phyloP scores from a whole-genome alignment of 73 alveolate genomes.

The Paramecium primaurelia region DNA sequence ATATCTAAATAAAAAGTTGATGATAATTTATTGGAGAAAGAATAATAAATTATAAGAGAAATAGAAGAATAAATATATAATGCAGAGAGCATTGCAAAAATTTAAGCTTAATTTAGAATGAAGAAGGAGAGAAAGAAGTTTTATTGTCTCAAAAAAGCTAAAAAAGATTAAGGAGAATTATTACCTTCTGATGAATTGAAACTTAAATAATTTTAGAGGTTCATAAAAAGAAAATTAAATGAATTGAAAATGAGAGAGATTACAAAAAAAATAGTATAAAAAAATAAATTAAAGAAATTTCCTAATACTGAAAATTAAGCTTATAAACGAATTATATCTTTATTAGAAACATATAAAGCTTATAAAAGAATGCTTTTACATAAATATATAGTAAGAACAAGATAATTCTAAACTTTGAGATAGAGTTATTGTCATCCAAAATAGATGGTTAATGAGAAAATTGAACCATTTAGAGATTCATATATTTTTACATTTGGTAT shows the following conservation, averaged over 20 bases:
- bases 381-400: neutral
- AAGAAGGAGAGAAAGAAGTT: slow-evolving; percentile 4
- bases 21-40: slow-evolving; percentile 24
- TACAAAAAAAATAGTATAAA: neutral
- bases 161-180: neutral
- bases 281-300: neutral
- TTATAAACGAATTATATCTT: neutral
- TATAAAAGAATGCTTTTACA: neutral
- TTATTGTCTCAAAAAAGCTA: neutral
- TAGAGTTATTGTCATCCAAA: neutral
- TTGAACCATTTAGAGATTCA: neutral
- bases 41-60: neutral
- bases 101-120: slow-evolving; percentile 32
- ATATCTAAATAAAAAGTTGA: neutral
- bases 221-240: neutral
- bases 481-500: slow-evolving; percentile 3
- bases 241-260: neutral
- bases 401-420: neutral
- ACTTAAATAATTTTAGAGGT: neutral
- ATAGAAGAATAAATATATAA: slow-evolving; percentile 8
- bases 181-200: slow-evolving; percentile 35
- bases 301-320: neutral
- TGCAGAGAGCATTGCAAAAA: neutral
- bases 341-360: neutral
- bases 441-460: neutral